Evolutionary conservation across 108 stramenopile genomes (phyloP).

Genomic region (Discostella pseudostelligera): DNA sequence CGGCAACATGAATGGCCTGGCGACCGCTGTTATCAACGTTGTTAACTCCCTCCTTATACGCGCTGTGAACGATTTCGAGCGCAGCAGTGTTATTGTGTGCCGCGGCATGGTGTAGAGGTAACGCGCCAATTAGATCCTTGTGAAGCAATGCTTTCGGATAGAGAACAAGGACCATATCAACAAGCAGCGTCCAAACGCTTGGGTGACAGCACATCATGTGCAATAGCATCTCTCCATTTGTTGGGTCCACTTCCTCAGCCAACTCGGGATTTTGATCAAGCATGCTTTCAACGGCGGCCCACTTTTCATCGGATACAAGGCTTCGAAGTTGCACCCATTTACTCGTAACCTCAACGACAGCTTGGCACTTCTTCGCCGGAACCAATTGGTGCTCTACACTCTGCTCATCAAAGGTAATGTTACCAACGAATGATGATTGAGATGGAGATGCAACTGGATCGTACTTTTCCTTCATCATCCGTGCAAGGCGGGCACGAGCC

Average conservation of each 20-base stretch:
- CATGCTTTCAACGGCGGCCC: constrained; percentile 74
- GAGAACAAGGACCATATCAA: constrained; percentile 79
- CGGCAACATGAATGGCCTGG: constrained; percentile 79
- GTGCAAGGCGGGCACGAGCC: constrained; percentile 26
- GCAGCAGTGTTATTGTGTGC: constrained; percentile 74
- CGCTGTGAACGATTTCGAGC: constrained; percentile 74
- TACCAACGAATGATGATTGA: constrained; percentile 22
- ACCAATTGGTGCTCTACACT: constrained; percentile 12
- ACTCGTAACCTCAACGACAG: constrained; percentile 19
- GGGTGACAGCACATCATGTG: constrained; percentile 78
- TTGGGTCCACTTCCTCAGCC: constrained; percentile 63
- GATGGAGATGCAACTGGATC: constrained; percentile 42
- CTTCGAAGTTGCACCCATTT: constrained; percentile 55
- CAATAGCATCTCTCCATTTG: constrained; percentile 74
- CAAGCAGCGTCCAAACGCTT: constrained; percentile 73
- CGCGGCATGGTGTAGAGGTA: constrained; percentile 79
- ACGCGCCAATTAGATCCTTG: constrained; percentile 81
- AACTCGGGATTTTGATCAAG: constrained; percentile 74
- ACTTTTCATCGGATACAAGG: constrained; percentile 77
- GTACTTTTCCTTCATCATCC: constrained; percentile 19
- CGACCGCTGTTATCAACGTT: constrained; percentile 73
- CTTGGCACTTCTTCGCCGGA: constrained; percentile 23
- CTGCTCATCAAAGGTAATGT: constrained; percentile 3
- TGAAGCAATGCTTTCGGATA: constrained; percentile 83
- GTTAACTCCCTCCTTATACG: constrained; percentile 82